phyloP scores from a whole-genome alignment of 2,329 filamentous ascomycete species.

The Aaosphaeria arxii region DNA sequence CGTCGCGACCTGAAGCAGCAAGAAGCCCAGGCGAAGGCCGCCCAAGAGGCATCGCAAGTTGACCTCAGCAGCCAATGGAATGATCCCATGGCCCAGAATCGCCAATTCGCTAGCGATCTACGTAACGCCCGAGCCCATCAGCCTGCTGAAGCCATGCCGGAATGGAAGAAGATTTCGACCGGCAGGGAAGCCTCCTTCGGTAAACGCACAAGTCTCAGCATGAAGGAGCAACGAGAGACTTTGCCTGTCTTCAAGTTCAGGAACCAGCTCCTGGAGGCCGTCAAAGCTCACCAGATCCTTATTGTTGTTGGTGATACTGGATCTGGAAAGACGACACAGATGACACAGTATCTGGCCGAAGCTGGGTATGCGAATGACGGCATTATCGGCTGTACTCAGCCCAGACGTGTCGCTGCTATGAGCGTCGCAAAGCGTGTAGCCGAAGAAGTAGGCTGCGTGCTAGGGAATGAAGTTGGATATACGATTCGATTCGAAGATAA shows the following conservation, averaged over 20 bases:
- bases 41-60: constrained; percentile 72
- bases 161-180: constrained; percentile 86
- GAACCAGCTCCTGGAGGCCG: constrained; percentile 80
- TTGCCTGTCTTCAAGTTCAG: constrained; percentile 89
- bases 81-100: constrained; percentile 89
- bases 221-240: constrained; percentile 89
- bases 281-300: constrained; percentile 82
- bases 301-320: constrained; percentile 98
- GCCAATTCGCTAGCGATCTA: constrained; percentile 86
- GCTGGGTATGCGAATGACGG: constrained; percentile 83
- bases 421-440: constrained; percentile 97
- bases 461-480: constrained; percentile 96
- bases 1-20: constrained; percentile 84
- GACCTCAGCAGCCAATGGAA: constrained; percentile 92
- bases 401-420: constrained; percentile 96
- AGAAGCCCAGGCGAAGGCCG: constrained; percentile 74
- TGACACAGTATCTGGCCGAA: constrained; percentile 94
- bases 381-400: constrained; percentile 94
- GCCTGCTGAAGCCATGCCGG: constrained; percentile 68
- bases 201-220: constrained; percentile 84
- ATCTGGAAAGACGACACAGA: constrained; percentile 93
- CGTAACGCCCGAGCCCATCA: constrained; percentile 62
- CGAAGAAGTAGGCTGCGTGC: constrained; percentile 87
- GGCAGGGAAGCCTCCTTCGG: constrained; percentile 78
- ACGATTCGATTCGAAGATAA: constrained; percentile 98